Evolutionary conservation across 164 flowering plant genomes (phyloP).

Genomic region (Platanus orientalis): DNA sequence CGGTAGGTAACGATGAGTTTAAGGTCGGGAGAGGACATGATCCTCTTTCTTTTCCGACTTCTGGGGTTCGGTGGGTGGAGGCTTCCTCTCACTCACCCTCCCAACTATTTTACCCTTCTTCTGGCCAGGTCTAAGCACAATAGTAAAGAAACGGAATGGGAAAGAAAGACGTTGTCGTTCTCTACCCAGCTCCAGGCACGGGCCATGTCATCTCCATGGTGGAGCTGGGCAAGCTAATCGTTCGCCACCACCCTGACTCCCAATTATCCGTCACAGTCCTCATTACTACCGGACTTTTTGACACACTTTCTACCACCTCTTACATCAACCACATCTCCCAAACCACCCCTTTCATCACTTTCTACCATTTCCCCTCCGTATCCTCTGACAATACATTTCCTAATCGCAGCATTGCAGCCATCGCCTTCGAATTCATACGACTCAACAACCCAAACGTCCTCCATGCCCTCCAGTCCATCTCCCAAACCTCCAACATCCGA

Average conservation of each 20-base stretch:
- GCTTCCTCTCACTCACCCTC: no score
- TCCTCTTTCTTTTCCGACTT: no score
- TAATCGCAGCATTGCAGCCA: slow-evolving; percentile 2
- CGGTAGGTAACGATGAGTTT: no score
- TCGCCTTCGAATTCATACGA: slow-evolving; percentile 22
- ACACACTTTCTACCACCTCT: slow-evolving; percentile 27
- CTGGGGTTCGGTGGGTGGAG: no score
- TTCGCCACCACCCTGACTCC: slow-evolving; percentile 18
- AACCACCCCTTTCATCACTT: slow-evolving; percentile 33
- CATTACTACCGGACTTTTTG: slow-evolving; percentile 24
- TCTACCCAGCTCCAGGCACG: slow-evolving; percentile 33
- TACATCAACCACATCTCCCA: slow-evolving; percentile 35
- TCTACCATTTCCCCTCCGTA: slow-evolving; percentile 30
- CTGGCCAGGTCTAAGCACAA: no score
- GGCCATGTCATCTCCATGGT: slow-evolving; percentile 45
- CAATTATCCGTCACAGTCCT: slow-evolving; percentile 32
- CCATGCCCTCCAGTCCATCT: slow-evolving; percentile 26
- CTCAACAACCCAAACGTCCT: slow-evolving; percentile 29
- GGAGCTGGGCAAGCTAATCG: slow-evolving; percentile 40
- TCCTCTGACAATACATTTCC: slow-evolving; percentile 1
- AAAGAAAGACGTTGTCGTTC: slow-evolving; percentile 10
- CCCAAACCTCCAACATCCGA: slow-evolving; percentile 14
- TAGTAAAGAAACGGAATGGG: no score
- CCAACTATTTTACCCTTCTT: no score
- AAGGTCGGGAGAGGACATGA: no score